Percentiles rank a stretch among this genome's conserved stretches.
Evolutionary conservation across 306 rosid species (phyloP).

Genomic region (Castanospermum australe): DNA sequence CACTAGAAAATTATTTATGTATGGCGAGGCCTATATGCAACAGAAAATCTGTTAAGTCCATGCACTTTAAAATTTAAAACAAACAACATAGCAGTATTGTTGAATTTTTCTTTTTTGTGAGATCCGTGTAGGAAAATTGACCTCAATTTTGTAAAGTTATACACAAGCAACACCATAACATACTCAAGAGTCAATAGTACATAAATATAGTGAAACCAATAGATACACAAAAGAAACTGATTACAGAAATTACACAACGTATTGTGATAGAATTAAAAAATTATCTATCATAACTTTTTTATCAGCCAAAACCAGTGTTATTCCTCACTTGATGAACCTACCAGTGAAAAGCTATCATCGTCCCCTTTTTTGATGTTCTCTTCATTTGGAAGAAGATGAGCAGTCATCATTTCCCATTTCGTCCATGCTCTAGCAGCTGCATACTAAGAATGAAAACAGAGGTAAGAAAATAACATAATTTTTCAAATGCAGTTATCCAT

Average conservation of each 20-base stretch:
- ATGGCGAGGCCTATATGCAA: background rate
- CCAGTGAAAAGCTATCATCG: conserved; percentile 83
- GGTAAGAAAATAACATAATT: conserved; percentile 20
- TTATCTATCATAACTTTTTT: background rate
- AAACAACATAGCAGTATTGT: too few species aligned
- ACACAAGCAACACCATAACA: background rate
- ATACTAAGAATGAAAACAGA: conserved; percentile 50
- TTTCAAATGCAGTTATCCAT: conserved; percentile 14
- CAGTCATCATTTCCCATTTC: conserved; percentile 98
- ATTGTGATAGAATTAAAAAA: background rate
- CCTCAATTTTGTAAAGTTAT: background rate
- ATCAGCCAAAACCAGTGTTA: background rate
- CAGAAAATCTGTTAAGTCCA: background rate
- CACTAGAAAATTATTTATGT: background rate
- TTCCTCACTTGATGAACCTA: conserved; percentile 32
- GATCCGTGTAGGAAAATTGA: too few species aligned
- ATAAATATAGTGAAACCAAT: background rate
- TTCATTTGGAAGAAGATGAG: conserved; percentile 84
- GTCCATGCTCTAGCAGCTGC: conserved; percentile 99
- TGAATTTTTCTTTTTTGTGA: too few species aligned
- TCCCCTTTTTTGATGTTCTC: conserved; percentile 80
- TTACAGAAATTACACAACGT: background rate
- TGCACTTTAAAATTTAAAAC: too few species aligned
- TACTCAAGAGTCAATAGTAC: background rate
- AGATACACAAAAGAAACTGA: background rate